Base-by-base conservation (phyloP, 805 yeast genomes). In the Kuraishia ogatae region DNA sequence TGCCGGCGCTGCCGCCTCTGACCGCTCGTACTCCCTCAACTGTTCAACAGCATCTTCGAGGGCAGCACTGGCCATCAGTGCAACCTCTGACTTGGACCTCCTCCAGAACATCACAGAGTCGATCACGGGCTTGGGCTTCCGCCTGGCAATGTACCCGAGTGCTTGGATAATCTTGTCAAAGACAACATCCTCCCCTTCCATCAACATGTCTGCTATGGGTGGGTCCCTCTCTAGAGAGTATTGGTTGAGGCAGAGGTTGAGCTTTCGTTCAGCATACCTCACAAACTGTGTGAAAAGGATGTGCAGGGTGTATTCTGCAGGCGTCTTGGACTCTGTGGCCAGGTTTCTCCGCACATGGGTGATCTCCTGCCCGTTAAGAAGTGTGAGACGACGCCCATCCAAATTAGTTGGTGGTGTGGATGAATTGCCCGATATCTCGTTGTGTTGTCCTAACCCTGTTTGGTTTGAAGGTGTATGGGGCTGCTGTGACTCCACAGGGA, bases 51-150 rank as follows among this genome's bases (percentile, higher is more conserved):
- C 73, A 55, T 67, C 74, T 53, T 80, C 83, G 17, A 78, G 75
- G 48, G 77, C 78, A 20, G 81, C 75, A 2, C 83, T 77, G 1
- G 87, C 83, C 68, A 79, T 73, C 28, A 82, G 80, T 1, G 96
- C 89, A 2, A 87, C 85, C 62, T 93, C 98, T 15, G 96, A 84
- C 68, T 94, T 94, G 1, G 93, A 83, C 66, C 93, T 89, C 57
- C 98, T 79, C 99, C 99, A 94, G 66, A 89, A 92, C 98, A 94
- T 92, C 57, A 94, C 96, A 6, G 96, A 90, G 68, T 94, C 99
- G 39, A 96, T 91, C 1, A 94, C 97, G 0, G 97, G 96, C 64
- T 90, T 92, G 0, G 98, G 97, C 60, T 90, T 89, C 24, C 85
- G 78, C 55, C 90, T 79, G 1, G 99, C 96, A 46, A 94, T 89